phyloP scores from a whole-genome alignment of 2,329 filamentous ascomycete genomes.

The Penicillium brevicompactum region DNA sequence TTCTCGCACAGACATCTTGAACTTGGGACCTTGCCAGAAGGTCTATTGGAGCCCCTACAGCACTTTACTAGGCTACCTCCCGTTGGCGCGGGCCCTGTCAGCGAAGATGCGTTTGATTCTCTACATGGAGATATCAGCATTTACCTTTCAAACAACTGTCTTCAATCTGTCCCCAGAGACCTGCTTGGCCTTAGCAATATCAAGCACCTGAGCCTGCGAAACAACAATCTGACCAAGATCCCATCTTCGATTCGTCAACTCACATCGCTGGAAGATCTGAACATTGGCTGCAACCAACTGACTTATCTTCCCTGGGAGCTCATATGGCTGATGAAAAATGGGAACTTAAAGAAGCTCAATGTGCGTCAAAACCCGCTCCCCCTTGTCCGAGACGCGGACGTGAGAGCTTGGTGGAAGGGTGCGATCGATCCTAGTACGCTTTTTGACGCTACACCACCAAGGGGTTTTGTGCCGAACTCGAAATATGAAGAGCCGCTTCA shows the following conservation, averaged over 20 bases:
- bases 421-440: too few species aligned
- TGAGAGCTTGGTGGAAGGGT: conserved; percentile 32
- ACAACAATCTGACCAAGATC: conserved; percentile 47
- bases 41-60: conserved; percentile 39
- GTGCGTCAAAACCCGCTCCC: conserved; percentile 45
- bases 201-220: conserved; percentile 48
- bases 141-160: conserved; percentile 47
- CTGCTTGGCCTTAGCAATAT: conserved; percentile 46
- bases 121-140: conserved; percentile 46
- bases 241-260: conserved; percentile 45
- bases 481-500: conserved; percentile 20
- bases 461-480: too few species aligned
- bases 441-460: too few species aligned
- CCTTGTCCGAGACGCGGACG: conserved; percentile 31
- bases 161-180: conserved; percentile 40
- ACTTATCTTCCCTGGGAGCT: conserved; percentile 49
- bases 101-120: conserved; percentile 41
- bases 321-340: conserved; percentile 41
- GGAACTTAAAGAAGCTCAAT: conserved; percentile 41
- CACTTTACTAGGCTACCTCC: conserved; percentile 45
- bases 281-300: conserved; percentile 48
- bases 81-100: conserved; percentile 34
- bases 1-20: conserved; percentile 31
- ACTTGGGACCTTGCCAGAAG: conserved; percentile 33
- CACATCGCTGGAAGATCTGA: conserved; percentile 46